Evolutionary conservation across 2,329 filamentous ascomycete genomes (phyloP).

Genomic region (Penicillium sclerotigenum): DNA sequence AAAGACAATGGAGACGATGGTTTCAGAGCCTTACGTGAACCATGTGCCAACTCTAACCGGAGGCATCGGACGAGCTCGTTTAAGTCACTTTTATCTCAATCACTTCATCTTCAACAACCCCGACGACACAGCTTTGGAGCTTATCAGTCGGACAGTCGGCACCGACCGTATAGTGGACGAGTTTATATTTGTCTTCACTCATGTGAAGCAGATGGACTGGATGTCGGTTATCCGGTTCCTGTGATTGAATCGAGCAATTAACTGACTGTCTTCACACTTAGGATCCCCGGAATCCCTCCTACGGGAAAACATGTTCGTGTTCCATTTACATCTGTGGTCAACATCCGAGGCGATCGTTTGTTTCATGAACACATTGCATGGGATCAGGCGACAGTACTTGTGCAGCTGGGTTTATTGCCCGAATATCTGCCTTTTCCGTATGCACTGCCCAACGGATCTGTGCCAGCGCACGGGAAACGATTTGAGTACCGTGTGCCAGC

Average conservation of each 20-base stretch:
- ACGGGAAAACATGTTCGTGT: slow-evolving; percentile 55
- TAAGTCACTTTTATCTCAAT: slow-evolving; percentile 67
- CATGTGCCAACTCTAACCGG: slow-evolving; percentile 69
- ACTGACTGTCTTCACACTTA: slow-evolving; percentile 21
- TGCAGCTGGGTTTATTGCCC: slow-evolving; percentile 61
- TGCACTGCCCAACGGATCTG: slow-evolving; percentile 42
- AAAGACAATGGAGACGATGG: slow-evolving; percentile 78
- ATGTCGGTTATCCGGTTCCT: slow-evolving; percentile 50
- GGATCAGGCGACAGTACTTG: slow-evolving; percentile 63
- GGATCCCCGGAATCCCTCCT: slow-evolving; percentile 58
- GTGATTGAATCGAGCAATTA: neutral
- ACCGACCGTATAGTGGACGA: slow-evolving; percentile 70
- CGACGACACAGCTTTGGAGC: slow-evolving; percentile 62
- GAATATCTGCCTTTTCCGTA: slow-evolving; percentile 65
- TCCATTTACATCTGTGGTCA: slow-evolving; percentile 64
- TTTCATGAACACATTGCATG: slow-evolving; percentile 70
- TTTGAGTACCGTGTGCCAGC: slow-evolving; percentile 62
- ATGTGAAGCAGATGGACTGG: slow-evolving; percentile 64
- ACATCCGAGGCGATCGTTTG: slow-evolving; percentile 64
- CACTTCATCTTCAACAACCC: slow-evolving; percentile 76
- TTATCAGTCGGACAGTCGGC: slow-evolving; percentile 69
- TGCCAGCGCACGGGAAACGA: slow-evolving; percentile 39
- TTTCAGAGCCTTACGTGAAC: slow-evolving; percentile 74
- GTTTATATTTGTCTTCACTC: slow-evolving; percentile 64
- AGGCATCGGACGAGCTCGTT: slow-evolving; percentile 61